Base-by-base conservation (phyloP, 768 basidiomycete genomes). In the Rhizopogon vinicolor region DNA sequence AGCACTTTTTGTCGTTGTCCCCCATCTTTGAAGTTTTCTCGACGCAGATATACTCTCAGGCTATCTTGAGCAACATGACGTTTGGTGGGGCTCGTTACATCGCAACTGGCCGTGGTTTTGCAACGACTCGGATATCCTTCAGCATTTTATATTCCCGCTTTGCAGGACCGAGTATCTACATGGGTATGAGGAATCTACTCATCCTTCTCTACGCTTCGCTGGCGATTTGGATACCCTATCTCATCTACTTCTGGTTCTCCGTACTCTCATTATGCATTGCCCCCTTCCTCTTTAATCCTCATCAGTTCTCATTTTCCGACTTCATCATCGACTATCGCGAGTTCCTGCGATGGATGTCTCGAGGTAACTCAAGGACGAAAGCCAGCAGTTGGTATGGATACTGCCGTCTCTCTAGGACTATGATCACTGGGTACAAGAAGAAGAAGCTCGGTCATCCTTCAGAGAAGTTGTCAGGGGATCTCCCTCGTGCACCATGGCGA, bases 311-410 rank as follows among this genome's bases (percentile, higher is more conserved):
- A 9, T 92, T 87, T 69, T 74, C 92, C 63, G 97, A 99, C 74
- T 99, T 96, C 74, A 89, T 98, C 74, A 93, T 98, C 68, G 97
- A 99, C 73, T 98, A 98, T 71, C 87, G 97, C 54, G 97, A 99
- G 68, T 98, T 95, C 78, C 72, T 99, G 46, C 86, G 97, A 46
- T 99, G 97, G 97, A 98, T 99, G 95, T 97, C 93, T 9, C 85
- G 97, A 55, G 97, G 97, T 54, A 99, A 98, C 73, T 97, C 97
- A 45, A 79, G 93, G 64, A 89, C 92, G 14, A 96, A 98, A 68
- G 89, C 91, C 49, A 98, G 96, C 74, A 95, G 92, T 60, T 99
- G 97, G 97, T 96, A 98, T 69, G 97, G 97, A 2, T 99, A 98
- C 73, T 99, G 97, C 70, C 92, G 97, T 63, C 82, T 98, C 56